A percentile compares a stretch with the other conserved stretches of the same genome.
Evolutionary conservation across 2,329 filamentous ascomycete species (phyloP).

Genomic region (Penicillium sp.): DNA sequence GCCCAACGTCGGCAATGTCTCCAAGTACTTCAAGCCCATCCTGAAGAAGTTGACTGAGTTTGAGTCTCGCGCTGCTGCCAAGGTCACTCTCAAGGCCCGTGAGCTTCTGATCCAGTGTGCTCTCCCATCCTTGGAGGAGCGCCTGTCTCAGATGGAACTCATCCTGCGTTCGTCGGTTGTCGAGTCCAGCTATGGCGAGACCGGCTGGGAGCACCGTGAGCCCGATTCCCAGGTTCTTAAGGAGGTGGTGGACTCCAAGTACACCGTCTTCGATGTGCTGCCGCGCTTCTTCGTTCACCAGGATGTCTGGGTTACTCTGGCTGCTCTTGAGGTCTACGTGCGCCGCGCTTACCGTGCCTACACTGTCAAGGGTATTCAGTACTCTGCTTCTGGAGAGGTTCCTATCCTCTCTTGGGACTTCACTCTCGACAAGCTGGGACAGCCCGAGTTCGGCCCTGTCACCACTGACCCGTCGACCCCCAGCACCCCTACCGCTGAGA

Average conservation of each 20-base stretch:
- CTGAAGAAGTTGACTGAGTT: conserved; percentile 84
- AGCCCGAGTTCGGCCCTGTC: conserved; percentile 71
- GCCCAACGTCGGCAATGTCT: conserved; percentile 77
- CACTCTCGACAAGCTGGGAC: conserved; percentile 80
- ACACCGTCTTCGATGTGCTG: conserved; percentile 93
- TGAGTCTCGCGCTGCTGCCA: conserved; percentile 74
- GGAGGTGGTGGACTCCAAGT: conserved; percentile 97
- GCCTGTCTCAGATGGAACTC: conserved; percentile 93
- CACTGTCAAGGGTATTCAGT: conserved; percentile 77
- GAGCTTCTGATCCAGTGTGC: conserved; percentile 96
- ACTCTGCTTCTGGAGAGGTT: conserved; percentile 61
- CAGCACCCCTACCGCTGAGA: conserved; percentile 57
- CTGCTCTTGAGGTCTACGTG: conserved; percentile 90
- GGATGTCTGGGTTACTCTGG: conserved; percentile 87
- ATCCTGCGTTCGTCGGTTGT: conserved; percentile 91
- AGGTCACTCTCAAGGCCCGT: conserved; percentile 93
- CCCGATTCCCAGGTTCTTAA: conserved; percentile 85
- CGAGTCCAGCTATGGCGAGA: conserved; percentile 94
- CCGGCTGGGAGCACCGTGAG: conserved; percentile 90
- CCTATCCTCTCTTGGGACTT: conserved; percentile 93
- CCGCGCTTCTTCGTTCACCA: conserved; percentile 90
- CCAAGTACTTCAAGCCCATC: conserved; percentile 73
- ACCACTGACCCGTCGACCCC: conserved; percentile 80
- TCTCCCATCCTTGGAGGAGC: conserved; percentile 89
- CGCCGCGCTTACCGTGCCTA: conserved; percentile 96